Evolutionary conservation across 1,284 basidiomycete genomes (phyloP), one percentile per base, ranked within the genome.

Genomic region (Calocybe gambosa): DNA sequence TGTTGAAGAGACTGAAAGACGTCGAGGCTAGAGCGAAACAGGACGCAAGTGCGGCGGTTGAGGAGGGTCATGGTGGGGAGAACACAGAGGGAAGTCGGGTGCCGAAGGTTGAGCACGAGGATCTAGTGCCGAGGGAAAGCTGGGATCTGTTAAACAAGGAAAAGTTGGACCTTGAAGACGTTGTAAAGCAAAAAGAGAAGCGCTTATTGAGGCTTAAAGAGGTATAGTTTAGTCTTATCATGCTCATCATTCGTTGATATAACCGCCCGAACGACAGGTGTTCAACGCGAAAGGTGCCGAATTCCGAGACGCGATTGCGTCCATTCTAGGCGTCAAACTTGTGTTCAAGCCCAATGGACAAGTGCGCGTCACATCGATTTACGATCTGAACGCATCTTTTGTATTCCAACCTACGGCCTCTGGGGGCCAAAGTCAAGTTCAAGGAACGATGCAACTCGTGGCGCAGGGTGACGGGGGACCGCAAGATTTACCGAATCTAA

Each of bases 331-430:
- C 1, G 80, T 90, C 54, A 92, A 91, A 62, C 72, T 93, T 29
- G 81, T 83, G 1, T 93, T 93, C 61, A 83, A 87, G 51, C 84
- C 83, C 3, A 91, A 89, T 45, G 89, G 89, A 0, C 81, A 88
- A 52, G 82, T 93, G 35, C 77, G 88, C 28, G 79, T 93, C 44
- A 92, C 89, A 2, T 85, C 82, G n/a, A 70, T 85, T 47, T 92
- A 82, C 62, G 86, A 89, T 58, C 68, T 86, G 5, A 71, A 69
- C 43, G 80, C 83, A 10, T 75, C 77, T 25, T 88, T 88, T 57
- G 79, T 85, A 19, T 89, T 89, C 62, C 78, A 81, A 58, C 83
- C 85, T 0, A 58, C 66, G 29, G 25, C 25, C 25, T 26, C 55
- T 55, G 35, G 15, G 13, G 12, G 35, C 5, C 33, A 8, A 60